phyloP scores from a whole-genome alignment of 2,329 filamentous ascomycete species.

The Trichophaea hybrida region DNA sequence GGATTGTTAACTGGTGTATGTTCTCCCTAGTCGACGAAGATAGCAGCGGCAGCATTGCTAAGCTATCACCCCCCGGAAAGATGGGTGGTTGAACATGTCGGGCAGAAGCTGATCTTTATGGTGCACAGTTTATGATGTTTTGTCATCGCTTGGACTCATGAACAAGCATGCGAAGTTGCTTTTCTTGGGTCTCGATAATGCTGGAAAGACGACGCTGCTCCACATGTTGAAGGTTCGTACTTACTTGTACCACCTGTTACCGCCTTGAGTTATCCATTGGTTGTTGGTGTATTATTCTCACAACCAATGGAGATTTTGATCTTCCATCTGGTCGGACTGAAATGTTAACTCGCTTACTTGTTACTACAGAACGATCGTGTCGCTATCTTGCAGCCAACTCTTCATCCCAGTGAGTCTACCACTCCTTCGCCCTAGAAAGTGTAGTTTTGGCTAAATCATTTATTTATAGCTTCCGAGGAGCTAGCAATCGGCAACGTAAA shows the following conservation, averaged over 20 bases:
- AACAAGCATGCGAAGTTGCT: constrained; percentile 96
- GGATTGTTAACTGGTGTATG: constrained; percentile 93
- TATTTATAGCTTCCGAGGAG: constrained; percentile 61
- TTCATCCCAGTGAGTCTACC: constrained; percentile 66
- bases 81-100: constrained; percentile 1
- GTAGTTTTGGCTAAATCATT: background rate
- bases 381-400: constrained; percentile 75
- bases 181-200: constrained; percentile 86
- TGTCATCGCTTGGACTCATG: constrained; percentile 71
- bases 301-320: background rate
- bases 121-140: constrained; percentile 67
- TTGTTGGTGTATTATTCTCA: constrained; percentile 3
- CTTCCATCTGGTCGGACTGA: background rate
- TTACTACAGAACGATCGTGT: constrained; percentile 66
- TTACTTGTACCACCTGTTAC: background rate
- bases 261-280: background rate
- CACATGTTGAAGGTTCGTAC: constrained; percentile 85
- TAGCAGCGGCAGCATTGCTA: constrained; percentile 27
- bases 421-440: background rate
- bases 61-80: constrained; percentile 21
- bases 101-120: background rate
- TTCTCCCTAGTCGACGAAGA: constrained; percentile 23
- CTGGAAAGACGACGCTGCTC: constrained; percentile 82
- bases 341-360: background rate
- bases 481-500: constrained; percentile 83